phyloP scores from a whole-genome alignment of 2,329 filamentous ascomycete species.

The Xylariaceae sp. region DNA sequence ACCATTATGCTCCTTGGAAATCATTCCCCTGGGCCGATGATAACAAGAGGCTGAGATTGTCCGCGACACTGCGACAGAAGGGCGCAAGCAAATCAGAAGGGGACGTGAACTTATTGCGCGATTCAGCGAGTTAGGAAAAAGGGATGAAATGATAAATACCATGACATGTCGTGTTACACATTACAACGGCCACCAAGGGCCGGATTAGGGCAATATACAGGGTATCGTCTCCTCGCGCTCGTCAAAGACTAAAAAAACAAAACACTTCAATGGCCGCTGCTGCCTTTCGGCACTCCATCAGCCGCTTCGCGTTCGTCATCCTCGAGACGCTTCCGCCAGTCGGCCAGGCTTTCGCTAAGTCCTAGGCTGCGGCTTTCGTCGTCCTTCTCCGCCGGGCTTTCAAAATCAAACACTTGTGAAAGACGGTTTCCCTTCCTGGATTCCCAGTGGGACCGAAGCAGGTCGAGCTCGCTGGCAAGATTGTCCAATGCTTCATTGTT shows the following conservation, averaged over 20 bases:
- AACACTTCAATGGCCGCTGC: slow-evolving; percentile 13
- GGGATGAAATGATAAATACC: slow-evolving; percentile 16
- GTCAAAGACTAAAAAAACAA: slow-evolving; percentile 11
- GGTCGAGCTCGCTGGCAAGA: slow-evolving; percentile 86
- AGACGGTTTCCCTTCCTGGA: slow-evolving; percentile 89
- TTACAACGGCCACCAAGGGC: slow-evolving; percentile 14
- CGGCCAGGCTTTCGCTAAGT: slow-evolving; percentile 67
- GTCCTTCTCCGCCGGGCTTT: slow-evolving; percentile 43
- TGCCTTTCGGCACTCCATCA: slow-evolving; percentile 15
- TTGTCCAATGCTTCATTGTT: slow-evolving; percentile 75
- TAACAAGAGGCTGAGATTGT: too few species aligned
- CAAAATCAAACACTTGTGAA: slow-evolving; percentile 85
- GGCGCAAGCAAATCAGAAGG: slow-evolving; percentile 2
- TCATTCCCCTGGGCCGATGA: too few species aligned
- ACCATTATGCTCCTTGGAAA: too few species aligned
- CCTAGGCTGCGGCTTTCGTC: slow-evolving; percentile 42
- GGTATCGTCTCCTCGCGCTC: slow-evolving; percentile 18
- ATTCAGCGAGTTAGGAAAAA: slow-evolving; percentile 10
- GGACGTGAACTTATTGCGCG: slow-evolving; percentile 2
- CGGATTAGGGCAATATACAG: slow-evolving; percentile 18
- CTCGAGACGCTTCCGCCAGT: slow-evolving; percentile 76
- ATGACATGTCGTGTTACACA: slow-evolving; percentile 22
- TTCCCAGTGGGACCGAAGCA: slow-evolving; percentile 87
- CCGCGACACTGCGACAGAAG: too few species aligned
- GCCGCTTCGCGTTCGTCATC: slow-evolving; percentile 38